Conservation (phyloP, 192 early-diverging fungal species). For the Entrophospora sp. region DNA sequence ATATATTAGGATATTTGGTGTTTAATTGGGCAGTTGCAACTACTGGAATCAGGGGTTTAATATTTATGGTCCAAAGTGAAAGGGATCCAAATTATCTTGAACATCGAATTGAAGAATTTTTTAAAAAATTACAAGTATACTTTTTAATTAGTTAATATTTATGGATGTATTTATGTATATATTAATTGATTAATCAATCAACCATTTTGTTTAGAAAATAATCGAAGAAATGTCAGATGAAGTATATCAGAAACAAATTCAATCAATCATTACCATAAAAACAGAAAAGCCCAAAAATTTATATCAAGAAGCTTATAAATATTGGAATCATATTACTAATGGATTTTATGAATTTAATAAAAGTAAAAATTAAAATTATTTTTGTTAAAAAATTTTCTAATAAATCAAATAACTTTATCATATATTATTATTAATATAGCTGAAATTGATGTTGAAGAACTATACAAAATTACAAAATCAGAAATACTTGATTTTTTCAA, state of each 20-base stretch:
- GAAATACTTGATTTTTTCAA: conserved; percentile 56
- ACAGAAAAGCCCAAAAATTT: conserved; percentile 74
- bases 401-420: neutral
- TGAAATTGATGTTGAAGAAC: neutral
- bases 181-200: too few species aligned
- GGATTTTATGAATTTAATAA: conserved; percentile 71
- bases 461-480: conserved; percentile 20
- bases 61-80: conserved; percentile 79
- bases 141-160: neutral
- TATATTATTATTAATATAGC: neutral
- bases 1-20: conserved; percentile 51
- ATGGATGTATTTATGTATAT: neutral
- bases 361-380: conserved; percentile 13
- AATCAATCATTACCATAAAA: conserved; percentile 52
- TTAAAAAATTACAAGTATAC: conserved; percentile 28
- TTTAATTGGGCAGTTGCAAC: conserved; percentile 39
- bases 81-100: conserved; percentile 68
- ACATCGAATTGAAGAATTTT: conserved; percentile 60
- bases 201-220: conserved; percentile 3
- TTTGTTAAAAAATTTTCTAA: conserved; percentile 18
- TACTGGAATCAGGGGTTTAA: conserved; percentile 52
- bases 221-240: conserved; percentile 51
- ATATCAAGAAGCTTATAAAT: conserved; percentile 51
- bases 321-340: conserved; percentile 60
- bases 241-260: conserved; percentile 57